Base-by-base conservation (phyloP, 192 early-diverging fungal genomes). In the Umbelopsis vinacea region DNA sequence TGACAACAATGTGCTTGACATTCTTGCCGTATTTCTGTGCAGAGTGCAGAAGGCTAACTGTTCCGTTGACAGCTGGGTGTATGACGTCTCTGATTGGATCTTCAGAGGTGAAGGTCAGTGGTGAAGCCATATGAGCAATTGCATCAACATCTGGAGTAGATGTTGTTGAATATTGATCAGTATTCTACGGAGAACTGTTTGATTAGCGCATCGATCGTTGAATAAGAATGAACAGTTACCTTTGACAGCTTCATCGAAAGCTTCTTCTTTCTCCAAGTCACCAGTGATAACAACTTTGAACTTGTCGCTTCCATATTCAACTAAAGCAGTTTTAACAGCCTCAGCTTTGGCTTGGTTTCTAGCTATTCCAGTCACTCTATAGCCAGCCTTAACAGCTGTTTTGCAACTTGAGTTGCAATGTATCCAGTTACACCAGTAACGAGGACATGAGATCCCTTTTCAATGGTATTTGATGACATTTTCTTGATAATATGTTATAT, bases 191-290 rank as follows among this genome's bases (percentile, higher is more conserved):
- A 3, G 3, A 29, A 29, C 1, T 3, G 1, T 3, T 3, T 29
- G 29, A 3, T 29, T 29, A 29, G 29, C 29, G 29, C 29, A 29
- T 29, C 29, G 3, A 3, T 29, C 33, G 2, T n/a, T 29, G 6
- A 11, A 19, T 11, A 0, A 17, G 15, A 2, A 17, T 68, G n/a
- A 24, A 10, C 14, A 29, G 1, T 52, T 35, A 70, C 69, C 69
- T 81, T 82, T 84, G 54, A 86, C 81, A 50, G 73, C 77, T 23
- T 82, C 71, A 68, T 84, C 83, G 66, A 84, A 85, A 26, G 72
- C 81, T 33, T 66, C 72, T 17, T 71, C 48, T 4, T 45, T 48
- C 14, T 63, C 73, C 57, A 85, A 68, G 54, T 85, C 82, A 17
- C 35, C 40, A 37, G 82, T 78, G 23, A 67, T 63, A 19, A 60